Base-by-base conservation (phyloP, 2,329 filamentous ascomycete genomes). In the Phialocephala subalpina region DNA sequence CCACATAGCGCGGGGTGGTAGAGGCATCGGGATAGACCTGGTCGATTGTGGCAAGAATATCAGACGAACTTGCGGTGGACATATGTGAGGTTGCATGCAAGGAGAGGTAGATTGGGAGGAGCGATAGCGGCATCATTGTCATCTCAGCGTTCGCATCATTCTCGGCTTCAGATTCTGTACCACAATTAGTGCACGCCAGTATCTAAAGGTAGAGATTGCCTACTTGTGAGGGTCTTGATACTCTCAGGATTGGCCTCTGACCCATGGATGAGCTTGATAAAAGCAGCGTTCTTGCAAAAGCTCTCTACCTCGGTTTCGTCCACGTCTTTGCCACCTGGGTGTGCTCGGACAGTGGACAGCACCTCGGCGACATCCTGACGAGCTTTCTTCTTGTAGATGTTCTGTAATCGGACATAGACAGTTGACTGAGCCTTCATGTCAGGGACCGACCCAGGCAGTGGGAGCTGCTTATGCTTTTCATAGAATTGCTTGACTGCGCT, bases 341-440 rank as follows among this genome's bases (percentile, higher is more conserved):
- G 77, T 38, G 82, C 78, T 56, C 87, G 88, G 49, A 93, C 89
- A 14, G 80, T 87, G 14, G 83, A 80, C 2, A 93, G 80, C 2
- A 98, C 91, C 78, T 97, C 91, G 35, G 87, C 86, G 16, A 90
- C 82, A 74, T 99, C 96, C 74, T 86, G 82, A 38, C 91, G 88
- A 52, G 96, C 94, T 78, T 97, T 97, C 25, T 83, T 80, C 80
- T 97, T 97, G 86, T 98, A 99, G 66, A 98, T 88, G 73, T 92
- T 95, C 77, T 98, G 96, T 14, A 99, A 85, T 73, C 90, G 85
- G 71, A 99, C 91, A 80, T 99, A 99, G 68, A 97, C 91, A 63
- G 85, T 88, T 3, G 94, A 97, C 76, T 95, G 88, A 2, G 96
- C 94, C 82, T 99, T 99, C 96, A 99, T 99, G 78, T 99, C 96